phyloP scores from a whole-genome alignment of 768 basidiomycete species.

The Collybia nuda region DNA sequence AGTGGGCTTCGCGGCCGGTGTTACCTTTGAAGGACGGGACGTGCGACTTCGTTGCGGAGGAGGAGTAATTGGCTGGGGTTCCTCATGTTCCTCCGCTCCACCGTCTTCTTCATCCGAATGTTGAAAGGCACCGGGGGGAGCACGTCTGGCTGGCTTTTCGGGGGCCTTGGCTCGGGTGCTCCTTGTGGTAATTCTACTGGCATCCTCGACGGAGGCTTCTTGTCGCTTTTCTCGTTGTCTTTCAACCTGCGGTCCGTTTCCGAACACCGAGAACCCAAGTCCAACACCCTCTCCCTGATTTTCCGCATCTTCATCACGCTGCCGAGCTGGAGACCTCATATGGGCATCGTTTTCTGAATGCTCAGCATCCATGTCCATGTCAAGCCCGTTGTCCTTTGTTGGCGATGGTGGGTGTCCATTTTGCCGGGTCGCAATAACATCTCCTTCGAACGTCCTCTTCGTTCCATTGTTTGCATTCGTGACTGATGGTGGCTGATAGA shows the following conservation, averaged over 20 bases:
- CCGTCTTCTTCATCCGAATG: conserved; percentile 37
- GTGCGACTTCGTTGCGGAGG: conserved; percentile 4
- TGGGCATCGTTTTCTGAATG: conserved; percentile 3
- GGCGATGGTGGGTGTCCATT: too few relatives aligned
- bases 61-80: conserved; percentile 16
- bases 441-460: conserved; percentile 30
- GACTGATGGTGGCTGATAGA: conserved; percentile 53
- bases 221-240: conserved; percentile 10
- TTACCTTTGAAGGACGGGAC: not conserved
- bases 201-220: conserved; percentile 2
- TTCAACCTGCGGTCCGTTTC: conserved; percentile 13
- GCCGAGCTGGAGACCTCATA: too few relatives aligned
- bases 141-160: conserved; percentile 19
- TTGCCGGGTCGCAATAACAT: not conserved
- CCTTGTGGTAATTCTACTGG: conserved; percentile 15
- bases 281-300: conserved; percentile 13
- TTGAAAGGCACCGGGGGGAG: conserved; percentile 47
- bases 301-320: conserved; percentile 2
- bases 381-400: conserved; percentile 1
- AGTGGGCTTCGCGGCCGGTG: not conserved
- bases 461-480: conserved; percentile 24
- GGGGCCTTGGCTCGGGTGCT: not conserved
- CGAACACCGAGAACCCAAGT: conserved; percentile 21
- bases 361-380: conserved; percentile 17
- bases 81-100: conserved; percentile 26